Base-by-base conservation (phyloP, 2,329 filamentous ascomycete genomes). In the Verticillium dahliae region DNA sequence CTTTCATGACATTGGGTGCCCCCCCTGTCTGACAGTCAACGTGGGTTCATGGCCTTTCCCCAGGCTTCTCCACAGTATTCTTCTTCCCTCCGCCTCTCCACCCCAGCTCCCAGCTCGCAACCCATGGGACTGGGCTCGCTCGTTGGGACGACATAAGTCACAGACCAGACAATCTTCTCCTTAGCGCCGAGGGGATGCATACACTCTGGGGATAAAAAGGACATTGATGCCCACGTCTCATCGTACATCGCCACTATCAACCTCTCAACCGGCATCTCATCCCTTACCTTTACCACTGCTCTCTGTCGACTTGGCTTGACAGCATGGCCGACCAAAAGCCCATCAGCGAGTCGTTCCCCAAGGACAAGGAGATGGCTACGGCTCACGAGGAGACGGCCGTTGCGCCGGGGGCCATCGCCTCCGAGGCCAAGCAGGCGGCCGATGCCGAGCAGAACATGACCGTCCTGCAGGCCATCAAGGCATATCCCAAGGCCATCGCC, bases 401-500 rank as follows among this genome's bases (percentile, higher is more conserved):
- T 18, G 7, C 54, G 9, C 57, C 67, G 3, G 66, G 69, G 35
- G 59, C 66, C 18, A 68, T 74, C 52, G 68, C 71, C 6, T 69
- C 70, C 15, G 77, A 79, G 37, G 78, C 78, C 27, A 76, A 74
- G 64, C 67, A 75, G 13, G 78, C 76, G 3, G 71, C 78, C 18
- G 70, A 74, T 4, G 69, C 71, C 3, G 78, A 80, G 65, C 77
- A 75, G 56, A 58, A 71, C 13, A 79, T 80, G 77, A 73, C 70
- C 4, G 70, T 80, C 6, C 65, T 71, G 63, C 65, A 75, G 52
- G 76, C 77, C 9, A 62, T 79, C 63, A 75, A 72, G 63, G 72
- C 75, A 0, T 81, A 80, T 54, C 78, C 77, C 39, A 78, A 81
- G 52, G 79, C 79, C 18, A 78, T 81, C 39, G 75, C 72, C 31